These are phyloP conservation scores for Knoxdaviesia capensis DNA, from an alignment of 2,329 filamentous ascomycete genomes.

Conservation along the genomic window DNA sequence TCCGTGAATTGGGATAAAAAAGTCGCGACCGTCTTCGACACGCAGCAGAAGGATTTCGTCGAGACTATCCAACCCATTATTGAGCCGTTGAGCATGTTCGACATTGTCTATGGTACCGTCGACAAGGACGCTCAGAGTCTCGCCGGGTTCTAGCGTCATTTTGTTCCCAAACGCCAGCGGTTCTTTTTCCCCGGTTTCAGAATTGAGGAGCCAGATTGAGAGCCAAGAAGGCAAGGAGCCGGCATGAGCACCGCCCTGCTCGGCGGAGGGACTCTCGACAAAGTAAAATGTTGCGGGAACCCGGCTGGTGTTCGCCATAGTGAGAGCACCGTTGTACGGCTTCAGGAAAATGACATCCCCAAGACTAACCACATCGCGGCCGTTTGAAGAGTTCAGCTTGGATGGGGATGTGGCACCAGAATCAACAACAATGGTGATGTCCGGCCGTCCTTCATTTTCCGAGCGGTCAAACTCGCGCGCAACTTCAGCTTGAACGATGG, in stretches of 20 bases:
- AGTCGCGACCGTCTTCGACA: conserved; percentile 66
- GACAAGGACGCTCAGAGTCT: conserved; percentile 53
- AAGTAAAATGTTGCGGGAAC: conserved; percentile 66
- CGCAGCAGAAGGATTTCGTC: conserved; percentile 81
- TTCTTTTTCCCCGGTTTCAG: conserved; percentile 13
- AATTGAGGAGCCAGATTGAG: conserved; percentile 13
- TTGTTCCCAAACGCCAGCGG: conserved; percentile 18
- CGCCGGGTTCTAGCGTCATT: conserved; percentile 64
- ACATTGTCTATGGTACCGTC: conserved; percentile 46
- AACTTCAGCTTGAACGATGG: conserved; percentile 68
- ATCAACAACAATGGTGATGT: conserved; percentile 68
- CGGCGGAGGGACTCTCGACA: conserved; percentile 43
- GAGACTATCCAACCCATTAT: conserved; percentile 41
- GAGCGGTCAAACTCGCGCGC: conserved; percentile 72
- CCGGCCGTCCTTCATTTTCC: conserved; percentile 77
- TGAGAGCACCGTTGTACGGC: conserved; percentile 45
- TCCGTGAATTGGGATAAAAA: conserved; percentile 70
- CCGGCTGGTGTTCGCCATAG: conserved; percentile 79
- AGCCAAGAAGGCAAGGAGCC: conserved; percentile 44
- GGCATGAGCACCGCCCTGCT: conserved; percentile 38
- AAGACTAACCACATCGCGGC: conserved; percentile 51
- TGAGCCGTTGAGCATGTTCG: conserved; percentile 46
- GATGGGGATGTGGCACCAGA: conserved; percentile 5
- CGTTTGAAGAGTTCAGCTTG: conserved; percentile 10
- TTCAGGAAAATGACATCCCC: conserved; percentile 53